Percentiles rank a stretch among this genome's conserved stretches.
phyloP scores from a whole-genome alignment of 1,284 basidiomycete genomes.

The Sporisorium iseilematis-ciliati region DNA sequence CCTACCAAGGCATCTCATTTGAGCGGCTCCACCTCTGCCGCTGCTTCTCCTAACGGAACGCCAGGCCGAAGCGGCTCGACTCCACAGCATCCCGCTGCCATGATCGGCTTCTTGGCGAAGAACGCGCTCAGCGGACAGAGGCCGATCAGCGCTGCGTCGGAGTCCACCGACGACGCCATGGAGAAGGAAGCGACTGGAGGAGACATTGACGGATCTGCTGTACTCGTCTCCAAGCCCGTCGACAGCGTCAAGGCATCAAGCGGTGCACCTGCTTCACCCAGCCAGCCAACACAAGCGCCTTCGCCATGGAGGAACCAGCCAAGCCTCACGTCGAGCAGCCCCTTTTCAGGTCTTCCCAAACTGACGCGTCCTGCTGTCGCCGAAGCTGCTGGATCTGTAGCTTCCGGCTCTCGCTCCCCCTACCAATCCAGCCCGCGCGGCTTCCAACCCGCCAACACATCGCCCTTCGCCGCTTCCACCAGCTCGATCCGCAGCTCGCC shows the following conservation, averaged over 20 bases:
- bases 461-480: constrained; percentile 26
- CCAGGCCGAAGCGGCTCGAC: constrained; percentile 18
- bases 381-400: constrained; percentile 15
- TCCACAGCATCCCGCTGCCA: constrained; percentile 32
- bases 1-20: constrained; percentile 16
- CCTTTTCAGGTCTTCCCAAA: constrained; percentile 53
- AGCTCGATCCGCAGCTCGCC: constrained; percentile 36
- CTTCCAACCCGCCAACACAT: constrained; percentile 40
- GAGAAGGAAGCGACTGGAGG: constrained; percentile 18
- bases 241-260: constrained; percentile 3
- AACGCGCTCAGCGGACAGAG: constrained; percentile 35
- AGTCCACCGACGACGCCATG: constrained; percentile 24
- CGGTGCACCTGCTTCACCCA: constrained; percentile 4
- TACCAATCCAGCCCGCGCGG: constrained; percentile 28
- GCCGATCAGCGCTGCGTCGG: not conserved
- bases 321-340: constrained; percentile 47
- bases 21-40: constrained; percentile 1
- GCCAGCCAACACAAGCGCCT: constrained; percentile 6
- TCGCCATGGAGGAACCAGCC: constrained; percentile 50
- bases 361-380: constrained; percentile 22
- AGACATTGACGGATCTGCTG: constrained; percentile 34
- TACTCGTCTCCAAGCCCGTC: constrained; percentile 22
- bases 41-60: constrained; percentile 17
- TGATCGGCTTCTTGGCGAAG: constrained; percentile 51
- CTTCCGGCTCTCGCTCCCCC: constrained; percentile 34